Evolutionary conservation across 2,329 filamentous ascomycete genomes (phyloP), one percentile per base, ranked within the genome.

Genomic region (Monilinia aucupariae): DNA sequence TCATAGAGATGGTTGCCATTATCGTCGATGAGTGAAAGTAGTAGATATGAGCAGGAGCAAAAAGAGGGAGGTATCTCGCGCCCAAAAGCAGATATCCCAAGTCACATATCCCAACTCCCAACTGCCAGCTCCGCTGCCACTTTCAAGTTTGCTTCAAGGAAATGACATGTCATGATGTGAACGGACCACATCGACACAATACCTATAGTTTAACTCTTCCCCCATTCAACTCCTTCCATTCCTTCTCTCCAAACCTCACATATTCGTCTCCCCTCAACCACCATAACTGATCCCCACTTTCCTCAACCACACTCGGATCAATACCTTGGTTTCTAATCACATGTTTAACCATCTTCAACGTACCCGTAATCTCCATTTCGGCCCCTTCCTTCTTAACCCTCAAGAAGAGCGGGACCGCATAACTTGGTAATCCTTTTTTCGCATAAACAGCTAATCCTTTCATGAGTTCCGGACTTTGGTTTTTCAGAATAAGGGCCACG

Each of bases 301-400:
- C 65, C 1, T 67, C 67, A 1, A 81, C 77, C 69, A 83, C 83
- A 4, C 71, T 75, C 0, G 88, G 89, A 70, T 90, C 83, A 0
- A 93, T 89, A 0, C 92, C 91, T 66, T 92, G 82, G 2, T 80
- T 79, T n/a, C 90, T 80, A 67, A 96, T 74, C 0, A 78, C 76
- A 66, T 88, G 84, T 76, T 96, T 96, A 76, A 92, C 88, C 77
- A 96, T 90, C 80, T 96, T 96, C 71, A 91, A 89, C 54, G 91
- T 96, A 0, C 91, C 91, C 5, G 92, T 96, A 1, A 85, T 81
- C 70, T 88, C 84, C 68, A 85, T 81, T 3, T 77, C 75, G 32
- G 20, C 45, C 1, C 54, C 54, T 6, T 77, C 75, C 32, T 77
- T 79, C 9, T 87, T 81, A 7, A 92, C 75, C 15, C 92, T 81